Conservation (phyloP, 2,329 filamentous ascomycete species). For the Cryoendolithus antarcticus region DNA sequence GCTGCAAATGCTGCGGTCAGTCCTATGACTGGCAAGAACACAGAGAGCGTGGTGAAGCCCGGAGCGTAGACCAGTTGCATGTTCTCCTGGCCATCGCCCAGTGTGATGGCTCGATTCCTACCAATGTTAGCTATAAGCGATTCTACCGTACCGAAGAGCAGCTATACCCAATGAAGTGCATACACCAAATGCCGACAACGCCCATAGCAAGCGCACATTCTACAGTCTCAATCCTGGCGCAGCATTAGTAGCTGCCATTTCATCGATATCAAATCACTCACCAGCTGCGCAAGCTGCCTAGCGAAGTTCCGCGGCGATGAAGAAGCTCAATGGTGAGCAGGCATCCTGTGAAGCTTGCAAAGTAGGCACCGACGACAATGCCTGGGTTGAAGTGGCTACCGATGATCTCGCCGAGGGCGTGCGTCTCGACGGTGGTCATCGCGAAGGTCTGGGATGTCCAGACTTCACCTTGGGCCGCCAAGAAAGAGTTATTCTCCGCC, state of each 20-base stretch:
- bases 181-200: slow-evolving; percentile 38
- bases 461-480: too few species aligned
- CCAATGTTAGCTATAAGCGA: slow-evolving; percentile 22
- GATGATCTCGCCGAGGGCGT: slow-evolving; percentile 12
- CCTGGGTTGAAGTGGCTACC: slow-evolving; percentile 36
- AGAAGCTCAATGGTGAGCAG: slow-evolving; percentile 71
- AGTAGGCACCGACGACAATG: slow-evolving; percentile 56
- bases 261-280: slow-evolving; percentile 6
- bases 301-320: slow-evolving; percentile 39
- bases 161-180: slow-evolving; percentile 51
- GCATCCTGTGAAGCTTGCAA: slow-evolving; percentile 63
- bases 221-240: slow-evolving; percentile 29
- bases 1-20: slow-evolving; percentile 60
- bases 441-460: too few species aligned
- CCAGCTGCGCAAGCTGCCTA: slow-evolving; percentile 21
- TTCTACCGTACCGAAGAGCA: neutral
- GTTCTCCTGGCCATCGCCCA: slow-evolving; percentile 48
- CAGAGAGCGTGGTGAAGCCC: slow-evolving; percentile 61
- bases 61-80: slow-evolving; percentile 64
- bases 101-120: slow-evolving; percentile 64
- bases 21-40: slow-evolving; percentile 67
- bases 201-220: slow-evolving; percentile 33
- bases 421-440: neutral
- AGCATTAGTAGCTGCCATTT: neutral
- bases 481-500: too few species aligned